Conservation (phyloP, 202 grass and related monocot species). For the Saccharum hybrid region DNA sequence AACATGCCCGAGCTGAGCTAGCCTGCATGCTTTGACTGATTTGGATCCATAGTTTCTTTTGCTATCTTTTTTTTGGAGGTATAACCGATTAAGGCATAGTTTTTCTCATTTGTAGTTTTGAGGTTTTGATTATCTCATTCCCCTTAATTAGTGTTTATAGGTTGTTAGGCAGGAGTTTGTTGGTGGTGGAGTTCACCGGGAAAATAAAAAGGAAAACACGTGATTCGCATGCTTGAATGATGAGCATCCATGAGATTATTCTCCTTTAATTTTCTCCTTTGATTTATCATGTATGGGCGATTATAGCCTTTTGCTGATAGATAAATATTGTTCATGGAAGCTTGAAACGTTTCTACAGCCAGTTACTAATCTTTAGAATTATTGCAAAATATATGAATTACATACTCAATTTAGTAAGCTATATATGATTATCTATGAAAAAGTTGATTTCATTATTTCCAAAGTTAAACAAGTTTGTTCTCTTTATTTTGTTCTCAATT, state of each 20-base stretch:
- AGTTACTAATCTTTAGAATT: not conserved
- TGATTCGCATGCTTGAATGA: constrained; percentile 18
- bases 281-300: not conserved
- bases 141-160: not conserved
- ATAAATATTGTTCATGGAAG: not conserved
- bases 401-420: not conserved
- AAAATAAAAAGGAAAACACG: not conserved
- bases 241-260: constrained; percentile 15
- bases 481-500: not conserved
- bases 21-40: not conserved
- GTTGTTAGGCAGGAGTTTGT: constrained; percentile 34
- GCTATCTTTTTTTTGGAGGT: not conserved
- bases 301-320: not conserved
- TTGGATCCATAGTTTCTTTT: not conserved
- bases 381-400: not conserved
- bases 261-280: not conserved
- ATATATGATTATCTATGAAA: not conserved
- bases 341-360: not conserved
- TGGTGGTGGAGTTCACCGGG: constrained; percentile 12
- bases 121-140: constrained; percentile 9
- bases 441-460: not conserved
- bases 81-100: no score
- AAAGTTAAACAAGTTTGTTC: not conserved
- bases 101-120: constrained; percentile 4
- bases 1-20: not conserved